Evolutionary conservation across 345 rosid species (phyloP).

Genomic region (Sapria himalayana): DNA sequence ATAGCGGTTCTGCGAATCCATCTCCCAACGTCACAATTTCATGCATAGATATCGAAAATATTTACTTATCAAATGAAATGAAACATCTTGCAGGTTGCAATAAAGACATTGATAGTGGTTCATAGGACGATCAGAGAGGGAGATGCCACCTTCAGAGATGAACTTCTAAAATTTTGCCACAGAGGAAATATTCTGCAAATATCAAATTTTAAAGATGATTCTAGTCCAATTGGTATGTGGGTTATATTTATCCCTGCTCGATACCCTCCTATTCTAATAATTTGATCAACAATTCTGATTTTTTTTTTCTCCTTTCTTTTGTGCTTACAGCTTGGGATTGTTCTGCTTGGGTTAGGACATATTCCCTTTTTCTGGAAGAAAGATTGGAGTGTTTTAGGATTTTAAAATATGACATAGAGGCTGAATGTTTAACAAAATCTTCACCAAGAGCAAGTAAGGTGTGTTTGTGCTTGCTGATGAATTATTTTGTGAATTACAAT

Average conservation of each 20-base stretch:
- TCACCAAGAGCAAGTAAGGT: conserved; percentile 45
- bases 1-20: no score
- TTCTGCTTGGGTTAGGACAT: conserved; percentile 85
- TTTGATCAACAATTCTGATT: background rate
- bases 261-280: background rate
- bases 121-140: conserved; percentile 93
- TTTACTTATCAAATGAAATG: no score
- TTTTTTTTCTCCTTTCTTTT: background rate
- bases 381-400: conserved; percentile 68
- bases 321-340: conserved; percentile 78
- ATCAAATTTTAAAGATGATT: conserved; percentile 84
- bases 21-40: no score
- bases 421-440: conserved; percentile 53
- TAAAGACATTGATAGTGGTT: conserved; percentile 79
- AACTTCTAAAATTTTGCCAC: conserved; percentile 48
- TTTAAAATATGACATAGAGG: conserved; percentile 67
- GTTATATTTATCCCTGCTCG: background rate
- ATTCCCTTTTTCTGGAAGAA: conserved; percentile 79
- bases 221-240: conserved; percentile 58
- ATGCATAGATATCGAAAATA: no score
- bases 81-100: conserved; percentile 39
- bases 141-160: conserved; percentile 84
- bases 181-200: conserved; percentile 73
- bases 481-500: background rate
- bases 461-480: background rate